Base-by-base conservation (phyloP, 2,329 filamentous ascomycete genomes). In the Phaeomoniella chlamydospora region DNA sequence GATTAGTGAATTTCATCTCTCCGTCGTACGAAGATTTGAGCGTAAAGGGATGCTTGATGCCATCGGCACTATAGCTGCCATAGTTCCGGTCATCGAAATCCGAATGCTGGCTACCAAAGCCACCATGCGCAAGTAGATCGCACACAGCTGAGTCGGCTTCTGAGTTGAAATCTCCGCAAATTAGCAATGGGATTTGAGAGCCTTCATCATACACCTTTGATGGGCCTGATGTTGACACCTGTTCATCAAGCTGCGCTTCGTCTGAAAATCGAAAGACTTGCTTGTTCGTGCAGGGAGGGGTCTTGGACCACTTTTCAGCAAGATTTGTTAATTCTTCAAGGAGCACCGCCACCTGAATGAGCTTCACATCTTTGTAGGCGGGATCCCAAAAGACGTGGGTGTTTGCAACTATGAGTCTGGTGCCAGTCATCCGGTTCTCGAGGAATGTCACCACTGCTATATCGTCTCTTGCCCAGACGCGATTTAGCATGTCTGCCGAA, bases 131-230 rank as follows among this genome's bases (percentile, higher is more conserved):
- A 45, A 98, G 74, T 31, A 98, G 68, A 44, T 94, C 86, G 56
- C 93, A 94, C 1, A 94, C 87, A 31, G 85, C 86, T 36, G 86
- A 94, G 37, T 83, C 78, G 10, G 74, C 72, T 1, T 78, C 80
- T 3, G 88, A 94, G 61, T 98, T 98, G 68, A 94, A 93, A 57
- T 98, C 90, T 48, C 88, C 88, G 49, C 88, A 94, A 36, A 98
- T 74, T 40, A 98, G 62, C 26, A 96, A 65, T 1, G 90, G 90
- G 33, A 98, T 92, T 46, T 93, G 82, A 1, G 84, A 81, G 45
- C 82, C 84, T 50, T 73, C 81, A 17, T 79, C 66, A 58, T 98
- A 98, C 52, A 92, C 81, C 57, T 85, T 75, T 15, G 86, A 94
- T 1, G 86, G 85, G 1, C 71, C 80, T 1, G 81, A 80, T 33